These are phyloP conservation scores for Schwanniomyces vanrijiae DNA, from an alignment of 805 yeast species.

Conservation along the genomic window DNA sequence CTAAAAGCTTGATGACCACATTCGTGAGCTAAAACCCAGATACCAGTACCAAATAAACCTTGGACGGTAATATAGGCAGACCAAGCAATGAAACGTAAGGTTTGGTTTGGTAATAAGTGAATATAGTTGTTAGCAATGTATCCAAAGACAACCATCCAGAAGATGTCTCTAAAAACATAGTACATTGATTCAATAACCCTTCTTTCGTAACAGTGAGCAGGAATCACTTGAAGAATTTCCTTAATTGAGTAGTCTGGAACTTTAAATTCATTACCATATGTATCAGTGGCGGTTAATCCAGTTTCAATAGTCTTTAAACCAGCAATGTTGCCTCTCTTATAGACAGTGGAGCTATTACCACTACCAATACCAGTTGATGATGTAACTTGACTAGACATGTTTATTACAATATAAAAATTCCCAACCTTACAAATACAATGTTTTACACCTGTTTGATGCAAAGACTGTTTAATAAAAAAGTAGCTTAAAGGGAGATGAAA, in stretches of 20 bases:
- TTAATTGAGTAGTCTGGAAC: slow-evolving; percentile 78
- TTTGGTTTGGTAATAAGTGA: slow-evolving; percentile 44
- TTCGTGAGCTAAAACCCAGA: slow-evolving; percentile 88
- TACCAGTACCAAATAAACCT: slow-evolving; percentile 72
- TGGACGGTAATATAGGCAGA: slow-evolving; percentile 49
- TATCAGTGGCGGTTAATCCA: slow-evolving; percentile 50
- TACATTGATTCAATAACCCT: slow-evolving; percentile 51
- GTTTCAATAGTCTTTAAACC: slow-evolving; percentile 26
- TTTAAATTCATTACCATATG: slow-evolving; percentile 63
- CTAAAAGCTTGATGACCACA: slow-evolving; percentile 90
- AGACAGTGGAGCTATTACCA: slow-evolving; percentile 3
- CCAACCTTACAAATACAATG: neutral
- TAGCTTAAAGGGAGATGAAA: neutral
- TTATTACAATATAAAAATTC: neutral
- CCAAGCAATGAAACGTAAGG: slow-evolving; percentile 60
- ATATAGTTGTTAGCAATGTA: slow-evolving; percentile 54
- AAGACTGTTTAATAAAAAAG: neutral
- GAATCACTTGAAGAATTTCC: slow-evolving; percentile 71
- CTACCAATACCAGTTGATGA: neutral
- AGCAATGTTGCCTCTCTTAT: slow-evolving; percentile 43
- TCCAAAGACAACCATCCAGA: slow-evolving; percentile 48
- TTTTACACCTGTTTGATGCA: neutral
- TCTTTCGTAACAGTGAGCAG: slow-evolving; percentile 72
- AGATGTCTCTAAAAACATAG: slow-evolving; percentile 69
- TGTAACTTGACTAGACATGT: slow-evolving; percentile 8